Evolutionary conservation across 148 eudicot species (phyloP), one percentile per base, ranked within the genome.

Genomic region (Tetragonia tetragonoides): DNA sequence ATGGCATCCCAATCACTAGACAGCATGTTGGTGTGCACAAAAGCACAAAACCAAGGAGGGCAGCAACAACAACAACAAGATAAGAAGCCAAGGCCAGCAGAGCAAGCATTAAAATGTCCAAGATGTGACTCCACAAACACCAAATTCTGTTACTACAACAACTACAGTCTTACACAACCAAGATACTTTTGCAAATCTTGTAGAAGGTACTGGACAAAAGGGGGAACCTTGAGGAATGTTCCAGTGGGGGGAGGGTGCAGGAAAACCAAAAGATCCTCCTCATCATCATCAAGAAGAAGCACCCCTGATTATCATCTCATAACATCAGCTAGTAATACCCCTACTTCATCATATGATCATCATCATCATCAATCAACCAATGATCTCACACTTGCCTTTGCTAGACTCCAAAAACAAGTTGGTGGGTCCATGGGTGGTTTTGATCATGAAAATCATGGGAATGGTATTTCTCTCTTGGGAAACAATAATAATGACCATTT

Each of bases 221-320:
- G 98, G 5, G 98, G 98, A 1, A 91, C 98, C 2, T 51, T 93
- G 66, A 79, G 98, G 34, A 93, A 93, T 76, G 98, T 93, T 77
- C 98, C 98, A 0, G 98, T 93, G 1, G 98, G 98, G 2, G 98
- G 98, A 47, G 98, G 98, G 6, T 93, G 98, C 78, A 79, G 98
- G 83, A 93, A 88, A 82, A 93, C 88, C 86, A 87, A 83, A 42
- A 81, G 91, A 11, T 84, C 90, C 24, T 87, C 90, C 0, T 84
- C 92, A 0, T 70, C 86, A 10, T 80, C 88, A 2, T 16, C 47
- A 20, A 47, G 60, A 37, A 62, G 53, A 6, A 7, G 7, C 6
- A 70, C 75, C 23, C 71, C 28, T 66, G 87, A 24, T 75, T 86
- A 21, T 57, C 89, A 15, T 74, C 85, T 10, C 17, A 77, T 68